These are phyloP conservation scores for Microascus cirrosus DNA, from an alignment of 2,329 filamentous ascomycete genomes.

Conservation along the genomic window DNA sequence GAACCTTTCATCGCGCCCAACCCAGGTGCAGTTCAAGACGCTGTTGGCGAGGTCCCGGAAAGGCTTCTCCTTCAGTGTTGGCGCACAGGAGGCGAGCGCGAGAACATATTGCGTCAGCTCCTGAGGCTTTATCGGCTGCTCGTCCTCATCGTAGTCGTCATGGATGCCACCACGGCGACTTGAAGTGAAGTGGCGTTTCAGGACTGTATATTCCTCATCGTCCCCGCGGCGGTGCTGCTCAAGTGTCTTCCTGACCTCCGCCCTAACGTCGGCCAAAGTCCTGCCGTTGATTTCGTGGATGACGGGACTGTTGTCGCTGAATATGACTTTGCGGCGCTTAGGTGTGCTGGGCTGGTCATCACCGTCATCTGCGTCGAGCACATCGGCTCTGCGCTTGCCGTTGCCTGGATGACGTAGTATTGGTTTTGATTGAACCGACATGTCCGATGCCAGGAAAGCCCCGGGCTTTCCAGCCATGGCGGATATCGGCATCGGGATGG, in stretches of 20 bases:
- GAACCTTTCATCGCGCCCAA: conserved; percentile 54
- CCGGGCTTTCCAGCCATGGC: neutral
- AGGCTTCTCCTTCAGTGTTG: conserved; percentile 45
- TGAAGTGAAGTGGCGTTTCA: conserved; percentile 47
- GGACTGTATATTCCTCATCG: conserved; percentile 48
- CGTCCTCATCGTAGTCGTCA: conserved; percentile 21
- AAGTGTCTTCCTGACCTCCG: conserved; percentile 42
- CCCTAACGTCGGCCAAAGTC: conserved; percentile 43
- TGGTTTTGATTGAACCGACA: conserved; percentile 35
- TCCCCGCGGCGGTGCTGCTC: conserved; percentile 45
- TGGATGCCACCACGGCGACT: conserved; percentile 27
- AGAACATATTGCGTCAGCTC: conserved; percentile 50
- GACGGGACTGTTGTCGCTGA: conserved; percentile 45
- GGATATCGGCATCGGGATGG: neutral
- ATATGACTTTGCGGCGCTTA: conserved; percentile 46
- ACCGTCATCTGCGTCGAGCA: conserved; percentile 28
- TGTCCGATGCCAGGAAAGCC: conserved; percentile 10
- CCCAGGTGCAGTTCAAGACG: conserved; percentile 52
- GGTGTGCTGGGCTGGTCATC: conserved; percentile 28
- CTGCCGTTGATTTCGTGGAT: conserved; percentile 42
- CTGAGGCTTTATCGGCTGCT: conserved; percentile 34
- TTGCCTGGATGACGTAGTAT: conserved; percentile 23
- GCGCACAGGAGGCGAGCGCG: conserved; percentile 50
- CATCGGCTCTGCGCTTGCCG: conserved; percentile 26
- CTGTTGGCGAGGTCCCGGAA: conserved; percentile 48